Evolutionary conservation across 176 grass and related monocot species (phyloP), one percentile per base, ranked within the genome.

Genomic region (Avena sativa): DNA sequence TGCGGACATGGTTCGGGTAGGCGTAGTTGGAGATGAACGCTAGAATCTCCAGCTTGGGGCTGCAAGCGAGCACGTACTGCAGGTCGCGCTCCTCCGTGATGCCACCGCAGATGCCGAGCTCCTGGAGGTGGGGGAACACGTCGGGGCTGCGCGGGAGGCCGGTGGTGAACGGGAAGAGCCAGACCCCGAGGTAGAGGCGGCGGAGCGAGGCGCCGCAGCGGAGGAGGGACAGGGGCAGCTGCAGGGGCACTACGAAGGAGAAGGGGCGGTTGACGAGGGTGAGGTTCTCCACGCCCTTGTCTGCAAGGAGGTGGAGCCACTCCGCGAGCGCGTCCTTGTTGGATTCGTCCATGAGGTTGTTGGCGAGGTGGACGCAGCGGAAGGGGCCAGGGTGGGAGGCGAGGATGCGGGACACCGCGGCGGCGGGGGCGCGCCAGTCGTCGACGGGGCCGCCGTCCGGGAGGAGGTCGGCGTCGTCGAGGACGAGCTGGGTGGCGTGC

Each of bases 251-350:
- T 19, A 5, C 8, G 68, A 38, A 9, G 66, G 34, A 69, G 17
- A 44, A 71, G 68, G 19, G 19, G 17, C 19, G 68, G 68, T 71
- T 71, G 38, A 44, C 68, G 68, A 71, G 68, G 38, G 19, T 71
- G 68, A 71, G 68, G 17, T 71, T 17, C 38, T 71, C 68, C 38
- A 71, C 68, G 19, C 68, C 68, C 38, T 71, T 71, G 19, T 46
- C 68, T 4, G 68, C 68, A 0, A 71, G 68, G 68, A 12, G 68
- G 68, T 17, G 68, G 38, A 71, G 68, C 68, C 68, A 46, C 38
- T 46, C 68, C 9, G 19, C 17, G 38, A 71, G 68, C 38, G 17
- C 17, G 9, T 71, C 68, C 9, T 21, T 9, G 9, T 46, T 71
- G 38, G 68, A 46, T 4, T 11, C 16, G 38, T 72, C 40, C 38